Evolutionary conservation across 495 filamentous ascomycete genomes (phyloP).

Genomic region (Hyaloscypha hepaticicola): DNA sequence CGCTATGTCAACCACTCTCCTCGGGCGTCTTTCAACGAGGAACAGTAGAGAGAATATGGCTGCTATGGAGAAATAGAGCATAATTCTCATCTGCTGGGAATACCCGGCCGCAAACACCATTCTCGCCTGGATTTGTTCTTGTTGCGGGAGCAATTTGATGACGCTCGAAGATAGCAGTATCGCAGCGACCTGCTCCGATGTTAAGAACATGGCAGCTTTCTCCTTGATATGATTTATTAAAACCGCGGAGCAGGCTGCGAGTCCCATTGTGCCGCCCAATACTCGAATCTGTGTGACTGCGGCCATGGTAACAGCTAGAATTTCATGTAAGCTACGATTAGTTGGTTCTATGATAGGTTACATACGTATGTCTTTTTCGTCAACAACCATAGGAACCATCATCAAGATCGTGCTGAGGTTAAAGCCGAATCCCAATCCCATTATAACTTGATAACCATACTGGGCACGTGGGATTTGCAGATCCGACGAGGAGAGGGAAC

Average conservation of each 20-base stretch:
- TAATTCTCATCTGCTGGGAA: constrained; percentile 16
- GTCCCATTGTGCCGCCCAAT: constrained; percentile 49
- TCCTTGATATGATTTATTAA: constrained; percentile 18
- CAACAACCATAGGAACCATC: constrained; percentile 16
- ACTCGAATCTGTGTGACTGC: constrained; percentile 48
- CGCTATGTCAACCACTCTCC: not conserved
- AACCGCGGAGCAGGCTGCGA: constrained; percentile 45
- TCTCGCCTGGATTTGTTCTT: constrained; percentile 11
- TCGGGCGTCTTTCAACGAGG: constrained; percentile 3
- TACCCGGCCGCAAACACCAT: constrained; percentile 7
- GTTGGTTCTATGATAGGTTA: not conserved
- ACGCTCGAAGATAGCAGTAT: constrained; percentile 11
- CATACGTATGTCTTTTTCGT: constrained; percentile 6
- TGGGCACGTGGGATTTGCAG: constrained; percentile 15
- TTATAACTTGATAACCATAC: constrained; percentile 32
- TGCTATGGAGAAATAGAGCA: constrained; percentile 8
- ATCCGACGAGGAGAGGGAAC: constrained; percentile 4
- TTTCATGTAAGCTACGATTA: not conserved
- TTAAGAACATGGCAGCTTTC: constrained; percentile 13
- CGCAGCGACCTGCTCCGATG: constrained; percentile 6
- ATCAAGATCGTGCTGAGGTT: constrained; percentile 23
- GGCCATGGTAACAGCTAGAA: constrained; percentile 46
- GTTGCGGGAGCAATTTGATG: constrained; percentile 1
- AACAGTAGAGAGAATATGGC: constrained; percentile 11
- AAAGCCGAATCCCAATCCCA: constrained; percentile 32